Conservation (phyloP, 139 green algal genomes). For the Coccomyxa sp. region DNA sequence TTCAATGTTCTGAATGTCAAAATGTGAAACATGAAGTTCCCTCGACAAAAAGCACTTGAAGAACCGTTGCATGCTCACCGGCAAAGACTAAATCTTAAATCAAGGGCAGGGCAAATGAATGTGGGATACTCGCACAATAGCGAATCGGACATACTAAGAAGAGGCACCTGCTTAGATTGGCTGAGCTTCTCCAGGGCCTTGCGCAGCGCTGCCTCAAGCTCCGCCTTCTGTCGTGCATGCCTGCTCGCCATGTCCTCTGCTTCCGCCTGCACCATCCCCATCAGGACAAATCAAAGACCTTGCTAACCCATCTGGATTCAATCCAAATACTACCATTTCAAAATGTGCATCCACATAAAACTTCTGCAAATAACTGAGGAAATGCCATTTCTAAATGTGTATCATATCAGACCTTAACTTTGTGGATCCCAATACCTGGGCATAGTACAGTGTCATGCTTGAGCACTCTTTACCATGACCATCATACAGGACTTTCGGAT, state of each 20-base stretch:
- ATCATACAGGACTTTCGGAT: too few species aligned
- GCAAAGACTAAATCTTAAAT: not conserved
- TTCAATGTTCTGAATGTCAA: too few species aligned
- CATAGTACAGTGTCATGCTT: too few species aligned
- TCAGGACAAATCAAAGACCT: not conserved
- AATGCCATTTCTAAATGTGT: not conserved
- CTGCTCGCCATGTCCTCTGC: not conserved
- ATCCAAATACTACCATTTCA: not conserved
- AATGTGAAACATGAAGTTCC: too few species aligned
- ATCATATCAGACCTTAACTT: not conserved
- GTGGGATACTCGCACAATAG: not conserved
- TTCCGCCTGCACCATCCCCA: not conserved
- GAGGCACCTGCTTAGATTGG: too few species aligned
- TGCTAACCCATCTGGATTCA: not conserved
- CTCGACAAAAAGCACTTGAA: too few species aligned
- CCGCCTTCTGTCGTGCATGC: not conserved
- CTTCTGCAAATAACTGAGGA: not conserved
- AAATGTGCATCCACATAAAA: not conserved
- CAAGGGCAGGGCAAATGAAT: not conserved
- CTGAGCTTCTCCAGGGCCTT: not conserved
- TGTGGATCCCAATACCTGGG: too few species aligned
- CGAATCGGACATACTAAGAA: too few species aligned
- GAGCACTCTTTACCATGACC: too few species aligned
- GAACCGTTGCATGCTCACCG: not conserved
- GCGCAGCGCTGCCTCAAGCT: conserved; percentile 1